Evolutionary conservation across 306 rosid species (phyloP).

Genomic region (Quercus variabilis): DNA sequence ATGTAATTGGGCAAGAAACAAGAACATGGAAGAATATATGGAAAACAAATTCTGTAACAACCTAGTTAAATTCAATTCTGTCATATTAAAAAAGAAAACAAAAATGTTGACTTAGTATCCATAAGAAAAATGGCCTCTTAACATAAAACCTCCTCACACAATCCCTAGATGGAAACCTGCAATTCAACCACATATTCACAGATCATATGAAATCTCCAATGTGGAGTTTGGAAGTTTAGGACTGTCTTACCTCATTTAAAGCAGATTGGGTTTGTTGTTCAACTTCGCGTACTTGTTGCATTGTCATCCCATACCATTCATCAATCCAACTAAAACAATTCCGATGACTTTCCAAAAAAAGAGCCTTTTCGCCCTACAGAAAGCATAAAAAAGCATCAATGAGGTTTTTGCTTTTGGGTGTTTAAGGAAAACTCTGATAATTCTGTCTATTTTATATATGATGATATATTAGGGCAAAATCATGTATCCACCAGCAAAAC

Average conservation of each 20-base stretch:
- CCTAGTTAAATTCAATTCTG: background rate
- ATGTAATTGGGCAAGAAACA: background rate
- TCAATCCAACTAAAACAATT: slow-evolving; percentile 46
- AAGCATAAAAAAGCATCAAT: background rate
- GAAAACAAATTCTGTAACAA: background rate
- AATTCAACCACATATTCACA: background rate
- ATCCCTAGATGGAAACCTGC: background rate
- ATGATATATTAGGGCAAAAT: background rate
- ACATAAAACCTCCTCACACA: background rate
- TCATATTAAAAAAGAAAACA: background rate
- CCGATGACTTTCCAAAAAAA: slow-evolving; percentile 40
- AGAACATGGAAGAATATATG: background rate
- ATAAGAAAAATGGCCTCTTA: background rate
- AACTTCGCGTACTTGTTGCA: slow-evolving; percentile 29
- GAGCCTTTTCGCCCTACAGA: slow-evolving; percentile 41
- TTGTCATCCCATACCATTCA: slow-evolving; percentile 45
- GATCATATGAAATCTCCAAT: background rate
- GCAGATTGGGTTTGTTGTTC: slow-evolving; percentile 22
- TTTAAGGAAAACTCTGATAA: background rate
- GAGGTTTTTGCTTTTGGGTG: background rate
- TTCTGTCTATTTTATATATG: background rate
- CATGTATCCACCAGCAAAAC: background rate
- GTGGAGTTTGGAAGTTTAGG: background rate
- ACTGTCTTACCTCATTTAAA: slow-evolving; percentile 27
- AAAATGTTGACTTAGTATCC: background rate